Percentiles rank a stretch among this genome's conserved stretches.
These are phyloP conservation scores for Teratosphaeria destructans DNA, from an alignment of 2,329 filamentous ascomycete species.

Conservation along the genomic window DNA sequence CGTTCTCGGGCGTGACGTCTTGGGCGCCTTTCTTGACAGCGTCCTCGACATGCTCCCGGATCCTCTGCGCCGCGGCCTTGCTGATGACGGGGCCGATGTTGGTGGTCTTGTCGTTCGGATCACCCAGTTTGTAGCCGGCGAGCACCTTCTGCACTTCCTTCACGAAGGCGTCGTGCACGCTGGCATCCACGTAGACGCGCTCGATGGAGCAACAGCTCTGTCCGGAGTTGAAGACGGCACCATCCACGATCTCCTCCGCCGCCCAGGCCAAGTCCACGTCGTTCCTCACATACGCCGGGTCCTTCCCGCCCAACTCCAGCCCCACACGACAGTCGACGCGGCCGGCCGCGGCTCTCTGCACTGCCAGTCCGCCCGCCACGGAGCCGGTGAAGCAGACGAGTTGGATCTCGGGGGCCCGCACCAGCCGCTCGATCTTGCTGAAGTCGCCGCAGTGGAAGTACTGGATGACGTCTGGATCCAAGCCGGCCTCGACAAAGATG, in stretches of 20 bases:
- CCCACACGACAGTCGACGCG: constrained; percentile 71
- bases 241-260: constrained; percentile 88
- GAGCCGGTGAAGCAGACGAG: constrained; percentile 91
- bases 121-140: constrained; percentile 69
- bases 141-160: constrained; percentile 70
- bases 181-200: constrained; percentile 79
- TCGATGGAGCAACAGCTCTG: constrained; percentile 94
- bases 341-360: constrained; percentile 75
- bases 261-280: constrained; percentile 88
- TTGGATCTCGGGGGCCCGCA: constrained; percentile 64
- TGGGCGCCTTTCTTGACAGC: constrained; percentile 74
- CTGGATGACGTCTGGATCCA: constrained; percentile 76
- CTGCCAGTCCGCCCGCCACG: constrained; percentile 73
- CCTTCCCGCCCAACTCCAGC: constrained; percentile 87
- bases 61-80: constrained; percentile 62
- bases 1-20: constrained; percentile 73
- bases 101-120: constrained; percentile 68
- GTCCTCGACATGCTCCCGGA: constrained; percentile 70
- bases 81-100: constrained; percentile 86
- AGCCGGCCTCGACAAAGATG: constrained; percentile 68
- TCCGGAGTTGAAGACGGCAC: constrained; percentile 95
- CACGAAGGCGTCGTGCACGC: constrained; percentile 74
- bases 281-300: constrained; percentile 76
- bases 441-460: constrained; percentile 84
- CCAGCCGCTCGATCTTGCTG: constrained; percentile 63